These are phyloP conservation scores for Nannochloropsis gaditana DNA, from an alignment of 108 stramenopile species.

Conservation along the genomic window DNA sequence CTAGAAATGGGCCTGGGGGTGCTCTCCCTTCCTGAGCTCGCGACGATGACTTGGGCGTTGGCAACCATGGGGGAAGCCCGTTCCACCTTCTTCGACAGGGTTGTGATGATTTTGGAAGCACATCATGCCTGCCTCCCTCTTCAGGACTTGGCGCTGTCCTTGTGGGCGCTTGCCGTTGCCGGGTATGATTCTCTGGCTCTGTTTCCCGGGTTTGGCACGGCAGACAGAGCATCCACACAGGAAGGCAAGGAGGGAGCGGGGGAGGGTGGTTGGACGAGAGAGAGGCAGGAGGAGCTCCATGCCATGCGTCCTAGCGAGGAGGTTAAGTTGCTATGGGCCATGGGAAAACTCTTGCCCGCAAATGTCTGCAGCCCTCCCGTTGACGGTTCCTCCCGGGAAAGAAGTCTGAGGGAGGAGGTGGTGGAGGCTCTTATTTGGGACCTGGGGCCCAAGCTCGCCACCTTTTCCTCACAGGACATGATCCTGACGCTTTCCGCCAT, in stretches of 20 bases:
- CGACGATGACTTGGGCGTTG: background rate
- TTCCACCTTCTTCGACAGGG: background rate
- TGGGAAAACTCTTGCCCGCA: background rate
- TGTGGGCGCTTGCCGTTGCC: background rate
- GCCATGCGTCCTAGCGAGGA: background rate
- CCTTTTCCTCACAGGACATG: constrained; percentile 11
- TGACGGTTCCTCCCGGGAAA: background rate
- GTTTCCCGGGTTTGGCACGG: background rate
- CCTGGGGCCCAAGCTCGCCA: background rate
- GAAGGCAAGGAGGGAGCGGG: background rate
- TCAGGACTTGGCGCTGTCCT: background rate
- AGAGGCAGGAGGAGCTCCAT: background rate
- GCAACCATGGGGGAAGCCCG: background rate
- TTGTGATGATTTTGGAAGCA: background rate
- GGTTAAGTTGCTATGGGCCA: background rate
- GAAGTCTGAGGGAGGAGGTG: background rate
- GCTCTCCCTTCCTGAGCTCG: background rate
- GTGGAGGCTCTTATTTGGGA: background rate
- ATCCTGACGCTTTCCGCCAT: background rate
- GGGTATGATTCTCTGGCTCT: background rate
- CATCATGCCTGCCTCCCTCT: background rate
- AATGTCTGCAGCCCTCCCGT: background rate
- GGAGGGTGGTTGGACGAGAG: background rate
- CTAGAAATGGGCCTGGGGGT: background rate
- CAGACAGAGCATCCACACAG: no score